Evolutionary conservation across 2,329 filamentous ascomycete species (phyloP), one percentile per base, ranked within the genome.

Genomic region (Neonectria hederae): DNA sequence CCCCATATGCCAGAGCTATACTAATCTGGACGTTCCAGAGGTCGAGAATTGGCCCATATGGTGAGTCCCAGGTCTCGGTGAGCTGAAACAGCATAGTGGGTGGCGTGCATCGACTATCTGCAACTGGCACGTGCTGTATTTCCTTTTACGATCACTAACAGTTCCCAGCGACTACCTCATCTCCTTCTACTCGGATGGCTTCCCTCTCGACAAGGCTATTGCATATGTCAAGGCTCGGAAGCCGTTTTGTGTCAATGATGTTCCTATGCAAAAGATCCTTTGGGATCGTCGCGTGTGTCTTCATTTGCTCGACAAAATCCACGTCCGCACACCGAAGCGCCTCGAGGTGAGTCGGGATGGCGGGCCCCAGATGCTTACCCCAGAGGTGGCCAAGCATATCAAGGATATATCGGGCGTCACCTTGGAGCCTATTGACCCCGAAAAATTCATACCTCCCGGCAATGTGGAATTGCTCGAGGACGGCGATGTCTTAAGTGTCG

Each of bases 151-250:
- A 68, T 55, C 57, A 74, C 74, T 72, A 52, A 71, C 65, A 65
- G 19, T 22, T 19, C 17, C n/a, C 66, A 88, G 86, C 79, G 96
- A 99, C 80, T 99, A 97, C 74, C 82, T 99, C 60, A 97, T 99
- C 74, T 97, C 94, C 3, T 99, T 99, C 81, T 99, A 98, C 80
- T 98, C 95, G 0, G 95, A 97, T 77, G 96, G 96, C 0, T 99
- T 99, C 71, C 96, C 96, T 0, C 82, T 99, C 51, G 94, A 98
- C 70, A 99, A 99, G 77, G 96, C 97, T 5, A 97, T 99, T 72
- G 93, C 94, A 35, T 99, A 99, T 78, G 93, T 94, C 66, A 93
- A 94, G 74, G 87, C 97, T 11, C 90, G 96, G 60, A 97, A 97
- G 76, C 96, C 96, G 0, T 98, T 97, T 73, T 97, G 95, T 76